A percentile compares a stretch with the other conserved stretches of the same genome.
Conservation (phyloP, 805 yeast genomes). For the Wickerhamomyces canadensis region DNA sequence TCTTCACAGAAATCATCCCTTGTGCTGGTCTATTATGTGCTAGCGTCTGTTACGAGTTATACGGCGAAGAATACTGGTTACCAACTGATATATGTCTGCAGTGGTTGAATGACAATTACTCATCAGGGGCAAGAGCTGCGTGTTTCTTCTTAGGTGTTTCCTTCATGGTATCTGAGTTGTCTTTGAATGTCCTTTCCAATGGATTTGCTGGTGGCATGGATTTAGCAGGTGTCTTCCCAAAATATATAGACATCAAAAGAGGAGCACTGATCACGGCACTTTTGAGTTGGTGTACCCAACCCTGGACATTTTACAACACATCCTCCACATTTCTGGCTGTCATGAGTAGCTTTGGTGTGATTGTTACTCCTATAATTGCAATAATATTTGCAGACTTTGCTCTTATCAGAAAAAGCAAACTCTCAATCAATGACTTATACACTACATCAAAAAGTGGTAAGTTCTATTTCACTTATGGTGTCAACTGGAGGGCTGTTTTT, state of each 20-base stretch:
- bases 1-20: conserved; percentile 35
- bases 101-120: conserved; percentile 34
- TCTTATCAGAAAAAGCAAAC: conserved; percentile 25
- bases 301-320: conserved; percentile 35
- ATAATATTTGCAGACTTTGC: conserved; percentile 32
- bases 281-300: conserved; percentile 33
- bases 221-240: conserved; percentile 18
- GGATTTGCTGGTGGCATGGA: conserved; percentile 30
- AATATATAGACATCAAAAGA: conserved; percentile 16
- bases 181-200: conserved; percentile 31
- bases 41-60: conserved; percentile 28
- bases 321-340: conserved; percentile 31
- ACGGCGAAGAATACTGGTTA: conserved; percentile 32
- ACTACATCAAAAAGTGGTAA: conserved; percentile 23
- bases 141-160: conserved; percentile 34
- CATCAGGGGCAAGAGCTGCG: conserved; percentile 33
- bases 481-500: conserved; percentile 26
- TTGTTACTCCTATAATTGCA: conserved; percentile 32
- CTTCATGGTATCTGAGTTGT: conserved; percentile 30
- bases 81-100: conserved; percentile 33
- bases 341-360: conserved; percentile 33
- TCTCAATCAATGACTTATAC: conserved; percentile 31
- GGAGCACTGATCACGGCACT: conserved; percentile 32
- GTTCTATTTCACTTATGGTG: conserved; percentile 28
- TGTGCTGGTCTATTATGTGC: conserved; percentile 34